Evolutionary conservation across 2,329 filamentous ascomycete genomes (phyloP), one percentile per base, ranked within the genome.

Genomic region (Ascochyta pisi): DNA sequence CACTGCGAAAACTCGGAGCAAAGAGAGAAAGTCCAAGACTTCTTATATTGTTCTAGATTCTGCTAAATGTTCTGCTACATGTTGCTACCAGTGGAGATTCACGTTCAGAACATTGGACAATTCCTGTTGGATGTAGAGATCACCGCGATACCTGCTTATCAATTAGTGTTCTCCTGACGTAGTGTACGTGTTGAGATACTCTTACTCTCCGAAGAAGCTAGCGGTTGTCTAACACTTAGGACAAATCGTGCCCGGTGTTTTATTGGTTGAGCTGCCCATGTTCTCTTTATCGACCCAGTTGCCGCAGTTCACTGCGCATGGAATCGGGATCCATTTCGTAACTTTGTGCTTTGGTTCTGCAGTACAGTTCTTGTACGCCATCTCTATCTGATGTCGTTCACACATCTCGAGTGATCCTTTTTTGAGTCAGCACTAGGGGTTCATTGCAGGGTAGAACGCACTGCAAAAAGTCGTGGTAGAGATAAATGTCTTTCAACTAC

Each of bases 171-270:
- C 16, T 16, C 16, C 16, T 16, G 16, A 16, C 16, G 16, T 16
- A 16, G 16, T 16, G 16, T 34, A n/a, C 4, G n/a, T 34, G 7
- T 2, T 34, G 31, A 13, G 31, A 34, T 86, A 13, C 15, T 34
- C 31, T n/a, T 34, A 34, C 31, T n/a, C 6, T 34, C 31, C 7
- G 13, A 34, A 8, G 15, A 3, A n/a, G 6, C 31, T 13, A 34
- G 31, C 15, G 31, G 31, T 34, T 4, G 31, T 34, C 7, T n/a
- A 34, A 34, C 31, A 34, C 31, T 34, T 34, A 34, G 31, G 31
- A 34, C 31, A 34, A 13, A 34, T 34, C 31, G 31, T 34, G 31
- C 31, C 31, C 31, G 31, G 31, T 34, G 31, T 34, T 34, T 34
- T 34, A 13, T 34, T 34, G 31, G 31, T 34, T n/a, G 31, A 34